Percentiles rank a stretch among this genome's conserved stretches.
Conservation (phyloP, 2,329 filamentous ascomycete genomes). For the Chaetomiaceae sp. region DNA sequence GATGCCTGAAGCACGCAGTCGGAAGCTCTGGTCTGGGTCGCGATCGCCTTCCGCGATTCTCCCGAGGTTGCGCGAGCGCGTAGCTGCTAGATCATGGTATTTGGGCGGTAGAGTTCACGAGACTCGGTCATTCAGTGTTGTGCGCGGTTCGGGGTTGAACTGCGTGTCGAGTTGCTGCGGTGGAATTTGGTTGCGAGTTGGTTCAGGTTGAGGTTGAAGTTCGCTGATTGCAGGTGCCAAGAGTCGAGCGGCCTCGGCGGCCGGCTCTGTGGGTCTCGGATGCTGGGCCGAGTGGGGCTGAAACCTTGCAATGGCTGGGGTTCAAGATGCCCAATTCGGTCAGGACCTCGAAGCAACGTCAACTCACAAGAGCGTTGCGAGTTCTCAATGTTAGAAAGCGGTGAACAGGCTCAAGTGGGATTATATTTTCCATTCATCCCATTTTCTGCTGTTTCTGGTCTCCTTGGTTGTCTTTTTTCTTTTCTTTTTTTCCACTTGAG, state of each 20-base stretch:
- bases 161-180: neutral
- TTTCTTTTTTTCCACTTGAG: too few species aligned
- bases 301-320: neutral
- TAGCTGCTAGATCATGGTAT: slow-evolving; percentile 23
- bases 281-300: neutral
- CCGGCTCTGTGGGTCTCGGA: neutral
- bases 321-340: too few species aligned
- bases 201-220: neutral
- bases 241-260: too few species aligned
- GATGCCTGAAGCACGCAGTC: neutral
- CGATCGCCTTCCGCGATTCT: slow-evolving; percentile 17
- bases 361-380: too few species aligned
- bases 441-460: too few species aligned
- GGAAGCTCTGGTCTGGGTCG: neutral
- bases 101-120: neutral
- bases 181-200: neutral
- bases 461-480: too few species aligned
- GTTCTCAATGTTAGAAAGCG: too few species aligned
- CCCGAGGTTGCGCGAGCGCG: slow-evolving; percentile 19
- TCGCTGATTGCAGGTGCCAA: neutral
- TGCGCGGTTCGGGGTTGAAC: neutral
- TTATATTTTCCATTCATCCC: too few species aligned
- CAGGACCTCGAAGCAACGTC: too few species aligned
- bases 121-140: neutral
- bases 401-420: too few species aligned